Evolutionary conservation across 2,329 filamentous ascomycete species (phyloP), one percentile per base, ranked within the genome.

Genomic region (Magnaporthiopsis incrustans): DNA sequence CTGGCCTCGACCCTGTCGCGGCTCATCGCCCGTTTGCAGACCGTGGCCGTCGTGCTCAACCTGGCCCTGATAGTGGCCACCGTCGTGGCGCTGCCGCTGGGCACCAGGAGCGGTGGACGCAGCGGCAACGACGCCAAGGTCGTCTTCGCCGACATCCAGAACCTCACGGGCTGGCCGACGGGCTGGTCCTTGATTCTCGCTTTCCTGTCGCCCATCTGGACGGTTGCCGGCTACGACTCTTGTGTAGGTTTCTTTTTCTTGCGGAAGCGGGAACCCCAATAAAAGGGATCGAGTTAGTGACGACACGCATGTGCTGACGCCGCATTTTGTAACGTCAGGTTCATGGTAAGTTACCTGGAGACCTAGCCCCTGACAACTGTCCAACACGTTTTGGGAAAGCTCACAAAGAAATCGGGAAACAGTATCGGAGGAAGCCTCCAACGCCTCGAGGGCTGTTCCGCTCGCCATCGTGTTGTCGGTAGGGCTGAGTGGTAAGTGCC

Each of bases 151-250:
- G 74, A 82, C n/a, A 75, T 80, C 1, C 79, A 82, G 22, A 87
- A 88, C 67, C 72, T 83, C 2, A 85, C 83, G 0, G 80, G 79
- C 0, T 88, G 85, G 82, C 81, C 82, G 4, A 77, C 76, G 0
- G 81, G 82, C 0, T 85, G 82, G 81, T 75, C 81, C 0, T 87
- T 87, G 67, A 85, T 88, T 75, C 73, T 87, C 2, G 75, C 82
- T 0, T 87, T 84, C 82, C 75, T 88, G 26, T 79, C 77, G 35
- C 85, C 85, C 0, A 87, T 88, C 66, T 88, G 85, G 85, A 85
- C 83, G 0, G 82, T 82, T 53, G 77, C 77, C n/a, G 79, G 77
- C 1, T 86, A 86, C 66, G 83, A 86, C 68, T 80, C 78, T 2
- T 85, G 82, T 64, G 82, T 83, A 10, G 82, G 86, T 67, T 6